Base-by-base conservation (phyloP, 2,329 filamentous ascomycete species). In the Paecilomyces sp. region DNA sequence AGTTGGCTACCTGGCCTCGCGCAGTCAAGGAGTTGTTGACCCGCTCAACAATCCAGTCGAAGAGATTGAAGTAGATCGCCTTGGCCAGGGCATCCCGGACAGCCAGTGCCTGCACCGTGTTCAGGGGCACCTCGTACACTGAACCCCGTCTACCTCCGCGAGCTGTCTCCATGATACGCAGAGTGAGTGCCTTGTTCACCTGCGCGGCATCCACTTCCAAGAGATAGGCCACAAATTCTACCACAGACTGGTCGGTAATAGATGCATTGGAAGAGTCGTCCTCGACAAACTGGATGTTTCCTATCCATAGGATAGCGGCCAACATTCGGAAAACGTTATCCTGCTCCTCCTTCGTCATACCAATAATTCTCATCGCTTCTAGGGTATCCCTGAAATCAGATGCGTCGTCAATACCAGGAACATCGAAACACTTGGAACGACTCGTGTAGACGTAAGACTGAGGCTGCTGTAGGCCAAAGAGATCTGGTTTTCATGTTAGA, bases 321-420 rank as follows among this genome's bases (percentile, higher is more conserved):
- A 99, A 80, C 88, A 97, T 96, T 58, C 94, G 88, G 82, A 99
- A 97, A 58, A 99, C 95, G 67, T 94, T 88, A 73, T 99, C 93
- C 73, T 97, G 93, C 76, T 99, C 94, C 7, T 82, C 81, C 75
- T 97, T 90, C 41, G 84, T 83, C 70, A 99, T 82, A 13, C 94
- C 94, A 76, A 99, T 97, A 63, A 96, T 82, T 69, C 87, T 89
- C 94, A 99, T 99, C 34, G 94, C 94, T 67, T 96, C 86, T 54
- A 99, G 73, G 0, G 93, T 97, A 67, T 97, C 94, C 64, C 87
- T 83, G 73, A 90, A 97, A 58, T 99, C 94, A 36, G 89, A 87
- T 55, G 89, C 74, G 74, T 99, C 94, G 72, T 99, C 92, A 66
- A 99, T 96, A 53, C 93, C 93, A 58, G 90, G 88, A 11, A 99